These are phyloP conservation scores for Diaporthe batatas DNA, from an alignment of 2,329 filamentous ascomycete genomes.

Conservation along the genomic window DNA sequence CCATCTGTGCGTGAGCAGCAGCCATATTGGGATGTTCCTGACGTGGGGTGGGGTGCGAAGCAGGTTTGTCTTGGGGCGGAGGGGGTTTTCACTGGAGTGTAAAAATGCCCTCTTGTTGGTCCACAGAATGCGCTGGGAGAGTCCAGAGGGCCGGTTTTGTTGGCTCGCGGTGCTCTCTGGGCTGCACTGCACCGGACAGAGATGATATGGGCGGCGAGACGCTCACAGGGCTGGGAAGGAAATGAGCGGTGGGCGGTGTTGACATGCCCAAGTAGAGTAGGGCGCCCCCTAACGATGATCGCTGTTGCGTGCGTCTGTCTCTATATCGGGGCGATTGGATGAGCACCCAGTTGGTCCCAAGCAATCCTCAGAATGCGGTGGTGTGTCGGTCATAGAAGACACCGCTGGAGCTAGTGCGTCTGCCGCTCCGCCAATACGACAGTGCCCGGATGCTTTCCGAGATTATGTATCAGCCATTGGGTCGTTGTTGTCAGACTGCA, in stretches of 20 bases:
- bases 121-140: not conserved
- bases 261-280: conserved; percentile 15
- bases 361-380: conserved; percentile 2
- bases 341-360: conserved; percentile 20
- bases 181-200: not conserved
- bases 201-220: not conserved
- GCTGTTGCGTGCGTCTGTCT: conserved; percentile 22
- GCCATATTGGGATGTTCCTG: conserved; percentile 5
- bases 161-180: not conserved
- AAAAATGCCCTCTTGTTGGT: not conserved
- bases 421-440: conserved; percentile 26
- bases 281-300: conserved; percentile 4
- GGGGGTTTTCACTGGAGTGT: not conserved
- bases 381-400: conserved; percentile 4
- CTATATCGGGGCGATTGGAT: conserved; percentile 21
- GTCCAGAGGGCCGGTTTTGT: not conserved
- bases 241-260: conserved; percentile 26
- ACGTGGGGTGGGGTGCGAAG: not conserved
- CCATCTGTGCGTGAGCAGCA: conserved; percentile 20
- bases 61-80: not conserved
- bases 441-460: conserved; percentile 28
- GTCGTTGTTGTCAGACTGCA: conserved; percentile 9
- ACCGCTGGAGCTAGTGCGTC: conserved; percentile 25
- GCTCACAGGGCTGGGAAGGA: not conserved
- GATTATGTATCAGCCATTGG: conserved; percentile 13